A percentile compares a stretch with the other conserved stretches of the same genome.
These are phyloP conservation scores for Ascochyta rabiei DNA, from an alignment of 2,329 filamentous ascomycete species.

Conservation along the genomic window DNA sequence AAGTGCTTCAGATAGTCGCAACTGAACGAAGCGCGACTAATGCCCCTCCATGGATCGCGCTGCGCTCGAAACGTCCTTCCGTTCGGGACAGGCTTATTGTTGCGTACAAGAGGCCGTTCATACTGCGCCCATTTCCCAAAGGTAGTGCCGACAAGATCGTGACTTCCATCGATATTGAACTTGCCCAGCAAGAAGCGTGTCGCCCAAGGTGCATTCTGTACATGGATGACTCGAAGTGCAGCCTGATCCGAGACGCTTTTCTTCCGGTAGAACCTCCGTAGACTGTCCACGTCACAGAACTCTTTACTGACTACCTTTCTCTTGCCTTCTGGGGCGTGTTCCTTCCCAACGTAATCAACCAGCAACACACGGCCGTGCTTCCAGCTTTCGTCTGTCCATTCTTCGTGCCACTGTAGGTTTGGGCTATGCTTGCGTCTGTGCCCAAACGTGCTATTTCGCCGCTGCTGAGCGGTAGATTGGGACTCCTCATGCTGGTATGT, in stretches of 20 bases:
- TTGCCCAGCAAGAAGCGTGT: constrained; percentile 57
- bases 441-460: constrained; percentile 28
- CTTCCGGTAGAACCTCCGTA: constrained; percentile 54
- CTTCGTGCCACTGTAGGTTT: constrained; percentile 46
- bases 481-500: constrained; percentile 19
- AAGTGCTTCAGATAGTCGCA: constrained; percentile 60
- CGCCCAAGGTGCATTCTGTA: constrained; percentile 61
- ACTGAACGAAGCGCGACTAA: constrained; percentile 58
- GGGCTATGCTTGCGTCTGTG: constrained; percentile 44
- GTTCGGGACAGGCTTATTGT: constrained; percentile 59
- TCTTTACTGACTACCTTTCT: constrained; percentile 57
- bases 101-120: constrained; percentile 54
- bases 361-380: constrained; percentile 56
- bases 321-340: constrained; percentile 46
- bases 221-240: constrained; percentile 53
- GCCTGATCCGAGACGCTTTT: constrained; percentile 43
- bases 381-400: constrained; percentile 47
- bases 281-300: constrained; percentile 52
- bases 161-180: constrained; percentile 58
- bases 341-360: constrained; percentile 56
- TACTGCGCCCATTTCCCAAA: constrained; percentile 58
- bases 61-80: constrained; percentile 59
- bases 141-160: constrained; percentile 56
- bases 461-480: constrained; percentile 16
- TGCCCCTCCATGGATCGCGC: constrained; percentile 58